Base-by-base conservation (phyloP, 192 early-diverging fungal genomes). In the Coemansia sp. region DNA sequence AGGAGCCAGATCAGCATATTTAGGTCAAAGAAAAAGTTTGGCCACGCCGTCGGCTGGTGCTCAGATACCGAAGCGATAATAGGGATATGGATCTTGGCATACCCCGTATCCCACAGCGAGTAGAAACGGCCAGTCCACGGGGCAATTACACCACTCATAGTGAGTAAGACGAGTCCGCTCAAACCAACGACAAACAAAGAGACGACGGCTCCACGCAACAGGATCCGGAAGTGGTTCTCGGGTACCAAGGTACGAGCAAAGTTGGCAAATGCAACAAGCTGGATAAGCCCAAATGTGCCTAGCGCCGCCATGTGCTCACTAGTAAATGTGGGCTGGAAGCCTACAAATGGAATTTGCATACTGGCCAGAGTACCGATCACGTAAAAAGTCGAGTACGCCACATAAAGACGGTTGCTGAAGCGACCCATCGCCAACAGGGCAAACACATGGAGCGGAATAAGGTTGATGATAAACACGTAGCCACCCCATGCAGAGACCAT, bases 401-500 rank as follows among this genome's bases (percentile, higher is more conserved):
- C 94, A 72, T 99, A 99, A 2, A 98, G 76, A 20, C 95, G 89
- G 68, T 87, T 89, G 27, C 94, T 94, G 83, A 89, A 99, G 32
- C 98, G 88, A 10, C 98, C 98, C 97, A 99, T 99, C 50, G 92
- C 76, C 67, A 98, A 84, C 64, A 99, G 77, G 5, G 88, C 93
- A 85, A 98, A 95, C 27, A 87, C 98, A 72, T 99, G 98, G 40
- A 99, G 85, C 32, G 98, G 98, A 38, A 99, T 91, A 73, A 99
- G 71, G 80, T 99, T 99, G 80, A 95, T 99, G 69, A 99, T 99
- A 72, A 99, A 99, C 50, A 97, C 97, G 74, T 99, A 99, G 51
- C 98, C 98, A 81, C 98, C 98, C 98, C 98, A 99, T 12, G 97
- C 92, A 12, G 95, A 90, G 2, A 99, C 98, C 98, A 99, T 99